Evolutionary conservation across 2,329 filamentous ascomycete genomes (phyloP).

Genomic region (Camillea tinctor): DNA sequence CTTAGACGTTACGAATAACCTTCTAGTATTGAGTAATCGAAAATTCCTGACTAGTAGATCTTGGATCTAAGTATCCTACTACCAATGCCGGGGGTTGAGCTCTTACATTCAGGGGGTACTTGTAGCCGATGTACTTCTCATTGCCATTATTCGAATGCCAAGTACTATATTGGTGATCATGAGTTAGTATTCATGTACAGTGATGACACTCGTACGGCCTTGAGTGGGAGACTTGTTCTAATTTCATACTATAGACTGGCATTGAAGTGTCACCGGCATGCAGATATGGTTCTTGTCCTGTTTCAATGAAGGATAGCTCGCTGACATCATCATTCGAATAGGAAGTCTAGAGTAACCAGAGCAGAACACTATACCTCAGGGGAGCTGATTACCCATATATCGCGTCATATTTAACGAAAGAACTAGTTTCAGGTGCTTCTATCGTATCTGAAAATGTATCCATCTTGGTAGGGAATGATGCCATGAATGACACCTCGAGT

Average conservation of each 20-base stretch:
- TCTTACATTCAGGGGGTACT: neutral
- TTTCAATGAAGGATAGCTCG: neutral
- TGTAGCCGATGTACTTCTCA: neutral
- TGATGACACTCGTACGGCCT: neutral
- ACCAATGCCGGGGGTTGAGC: neutral
- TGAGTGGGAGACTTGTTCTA: neutral
- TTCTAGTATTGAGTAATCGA: neutral
- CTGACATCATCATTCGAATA: neutral
- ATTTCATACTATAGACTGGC: neutral
- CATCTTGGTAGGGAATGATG: neutral
- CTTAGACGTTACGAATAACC: neutral
- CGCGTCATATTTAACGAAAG: neutral
- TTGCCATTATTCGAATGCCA: neutral
- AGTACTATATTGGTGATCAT: neutral
- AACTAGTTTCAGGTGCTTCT: neutral
- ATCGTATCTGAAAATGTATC: neutral
- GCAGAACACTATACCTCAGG: neutral
- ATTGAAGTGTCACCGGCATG: neutral
- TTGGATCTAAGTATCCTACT: neutral
- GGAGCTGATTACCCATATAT: neutral
- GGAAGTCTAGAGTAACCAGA: neutral
- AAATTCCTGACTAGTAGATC: neutral
- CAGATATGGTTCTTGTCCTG: neutral
- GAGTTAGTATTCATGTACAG: neutral
- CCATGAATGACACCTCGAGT: neutral